Evolutionary conservation across 352 stramenopile species (phyloP), one percentile per base, ranked within the genome.

Genomic region (Elongisporangium senticosum): DNA sequence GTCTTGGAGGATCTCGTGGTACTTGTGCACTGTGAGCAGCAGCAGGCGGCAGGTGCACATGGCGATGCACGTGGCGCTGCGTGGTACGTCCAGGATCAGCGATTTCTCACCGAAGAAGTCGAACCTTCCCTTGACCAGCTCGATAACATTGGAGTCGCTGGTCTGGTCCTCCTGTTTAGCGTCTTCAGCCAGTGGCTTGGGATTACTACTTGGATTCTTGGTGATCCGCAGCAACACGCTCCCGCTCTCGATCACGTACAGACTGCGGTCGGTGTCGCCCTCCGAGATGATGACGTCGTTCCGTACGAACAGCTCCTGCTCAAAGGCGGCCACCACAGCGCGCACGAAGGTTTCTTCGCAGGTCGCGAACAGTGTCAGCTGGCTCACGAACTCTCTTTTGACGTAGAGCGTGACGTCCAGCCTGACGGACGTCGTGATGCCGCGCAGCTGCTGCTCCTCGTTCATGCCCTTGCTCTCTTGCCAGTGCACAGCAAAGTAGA

Each of bases 261-360:
- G 64, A 52, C 74, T 87, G 40, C 79, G 68, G 28, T 72, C 75
- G 10, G 68, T 72, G 58, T 89, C 77, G 0, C 79, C 83, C 23
- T 83, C 69, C 21, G 75, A 66, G 56, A 90, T 92, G 63, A 92
- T 89, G 10, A 89, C 69, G 33, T 92, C 79, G 49, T 89, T 87
- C 17, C 74, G 73, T 23, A 90, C 83, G 28, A 82, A 92, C 23
- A 89, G 75, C 52, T 92, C 83, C 47, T 79, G 78, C 53, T 89
- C 66, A n/a, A 92, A 75, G 17, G 80, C 72, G 7, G 79, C 63
- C 40, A 89, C 71, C 14, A 90, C 69, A 0, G 80, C 77, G 5
- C 75, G 75, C 19, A 70, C 72, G 51, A 93, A 93, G 0, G 67
- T 68, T 23, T 79, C 65, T 43, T 90, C 83, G 19, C 75, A 87